A percentile compares a stretch with the other conserved stretches of the same genome.
Conservation (phyloP, 306 rosid species). For the Astragalus glycyphyllos region DNA sequence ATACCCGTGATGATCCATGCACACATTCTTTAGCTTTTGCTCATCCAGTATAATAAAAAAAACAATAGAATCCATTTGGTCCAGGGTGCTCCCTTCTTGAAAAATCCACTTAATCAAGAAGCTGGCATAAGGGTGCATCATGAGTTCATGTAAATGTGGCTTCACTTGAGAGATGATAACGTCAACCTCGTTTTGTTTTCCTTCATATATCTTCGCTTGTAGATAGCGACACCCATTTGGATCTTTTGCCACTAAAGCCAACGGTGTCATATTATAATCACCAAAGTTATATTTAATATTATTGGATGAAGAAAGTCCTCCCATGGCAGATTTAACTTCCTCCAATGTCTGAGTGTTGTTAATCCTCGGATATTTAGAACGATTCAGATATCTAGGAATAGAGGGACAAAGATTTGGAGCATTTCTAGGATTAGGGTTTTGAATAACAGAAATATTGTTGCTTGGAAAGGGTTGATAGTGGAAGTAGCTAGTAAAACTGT, state of each 20-base stretch:
- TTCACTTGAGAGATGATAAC: constrained; percentile 16
- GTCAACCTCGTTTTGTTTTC: not conserved
- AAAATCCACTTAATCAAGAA: constrained; percentile 39
- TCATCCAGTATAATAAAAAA: not conserved
- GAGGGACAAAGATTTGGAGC: too few relatives aligned
- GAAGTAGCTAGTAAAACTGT: too few relatives aligned
- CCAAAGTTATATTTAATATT: too few relatives aligned
- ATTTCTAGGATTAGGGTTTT: too few relatives aligned
- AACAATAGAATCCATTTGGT: not conserved
- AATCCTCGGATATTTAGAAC: too few relatives aligned
- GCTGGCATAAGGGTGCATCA: constrained; percentile 34
- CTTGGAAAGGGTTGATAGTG: too few relatives aligned
- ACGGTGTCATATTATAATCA: too few relatives aligned
- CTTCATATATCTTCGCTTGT: not conserved
- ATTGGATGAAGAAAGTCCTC: not conserved
- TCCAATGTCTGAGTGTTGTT: too few relatives aligned
- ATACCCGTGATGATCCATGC: constrained; percentile 47
- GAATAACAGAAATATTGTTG: too few relatives aligned
- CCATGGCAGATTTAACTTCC: too few relatives aligned
- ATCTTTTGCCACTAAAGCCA: constrained; percentile 31
- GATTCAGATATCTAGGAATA: not conserved
- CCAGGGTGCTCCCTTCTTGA: not conserved
- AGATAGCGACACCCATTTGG: not conserved
- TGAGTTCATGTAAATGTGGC: constrained; percentile 20
- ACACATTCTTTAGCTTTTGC: constrained; percentile 19